phyloP scores from a whole-genome alignment of 352 stramenopile genomes.

The Pythium scleroteichum region DNA sequence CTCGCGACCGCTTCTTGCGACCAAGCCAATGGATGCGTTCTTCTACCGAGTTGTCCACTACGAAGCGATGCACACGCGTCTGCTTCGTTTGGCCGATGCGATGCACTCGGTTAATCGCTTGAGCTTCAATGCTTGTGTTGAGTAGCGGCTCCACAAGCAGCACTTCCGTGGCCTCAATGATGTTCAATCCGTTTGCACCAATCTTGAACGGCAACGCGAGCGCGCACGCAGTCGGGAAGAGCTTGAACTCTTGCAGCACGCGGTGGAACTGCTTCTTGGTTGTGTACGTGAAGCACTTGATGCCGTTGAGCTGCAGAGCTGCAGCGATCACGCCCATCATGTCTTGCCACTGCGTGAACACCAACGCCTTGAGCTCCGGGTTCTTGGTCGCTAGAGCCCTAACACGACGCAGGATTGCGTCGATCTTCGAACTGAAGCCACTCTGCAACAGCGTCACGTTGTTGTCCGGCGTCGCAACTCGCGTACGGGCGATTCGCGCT shows the following conservation, averaged over 20 bases:
- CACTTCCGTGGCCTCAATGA: constrained; percentile 91
- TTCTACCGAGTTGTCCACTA: constrained; percentile 88
- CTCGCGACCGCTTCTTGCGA: constrained; percentile 12
- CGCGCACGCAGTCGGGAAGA: constrained; percentile 48
- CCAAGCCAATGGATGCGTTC: constrained; percentile 77
- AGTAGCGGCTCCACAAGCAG: constrained; percentile 91
- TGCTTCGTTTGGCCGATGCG: constrained; percentile 86
- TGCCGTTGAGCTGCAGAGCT: constrained; percentile 38
- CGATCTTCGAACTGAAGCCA: constrained; percentile 73
- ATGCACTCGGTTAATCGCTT: constrained; percentile 91
- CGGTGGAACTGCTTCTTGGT: constrained; percentile 54
- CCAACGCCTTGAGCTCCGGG: constrained; percentile 78
- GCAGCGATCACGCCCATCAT: constrained; percentile 61
- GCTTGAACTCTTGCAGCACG: constrained; percentile 57
- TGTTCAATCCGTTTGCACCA: constrained; percentile 90
- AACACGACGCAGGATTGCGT: constrained; percentile 58
- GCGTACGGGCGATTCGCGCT: neutral
- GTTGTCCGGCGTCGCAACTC: neutral
- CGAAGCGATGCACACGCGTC: constrained; percentile 89
- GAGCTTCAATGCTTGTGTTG: constrained; percentile 81
- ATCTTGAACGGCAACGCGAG: constrained; percentile 85
- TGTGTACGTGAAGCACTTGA: constrained; percentile 76
- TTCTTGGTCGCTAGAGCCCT: constrained; percentile 45
- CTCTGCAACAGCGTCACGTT: constrained; percentile 17
- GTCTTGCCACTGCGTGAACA: constrained; percentile 93